A percentile compares a stretch with the other conserved stretches of the same genome.
Evolutionary conservation across 805 yeast species (phyloP).

Genomic region (Yueomyces sp.): DNA sequence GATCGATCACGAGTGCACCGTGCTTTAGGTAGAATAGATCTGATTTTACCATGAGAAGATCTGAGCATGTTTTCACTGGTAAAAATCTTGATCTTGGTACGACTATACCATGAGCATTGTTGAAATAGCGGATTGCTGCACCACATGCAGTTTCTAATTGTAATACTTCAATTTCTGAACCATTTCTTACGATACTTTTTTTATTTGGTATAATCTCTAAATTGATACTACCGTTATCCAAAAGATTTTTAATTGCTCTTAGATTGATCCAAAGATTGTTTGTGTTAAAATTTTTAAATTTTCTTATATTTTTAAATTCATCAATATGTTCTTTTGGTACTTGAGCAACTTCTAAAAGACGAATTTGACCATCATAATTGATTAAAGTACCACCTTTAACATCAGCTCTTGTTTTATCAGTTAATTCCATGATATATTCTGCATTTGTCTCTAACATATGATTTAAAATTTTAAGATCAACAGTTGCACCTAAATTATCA

Average conservation of each 20-base stretch:
- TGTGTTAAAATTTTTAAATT: conserved; percentile 94
- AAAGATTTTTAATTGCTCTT: conserved; percentile 83
- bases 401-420: conserved; percentile 97
- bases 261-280: conserved; percentile 94
- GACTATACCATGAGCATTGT: conserved; percentile 91
- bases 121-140: conserved; percentile 93
- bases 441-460: conserved; percentile 86
- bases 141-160: conserved; percentile 98
- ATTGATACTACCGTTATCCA: conserved; percentile 67
- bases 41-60: conserved; percentile 82
- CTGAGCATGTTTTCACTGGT: conserved; percentile 96
- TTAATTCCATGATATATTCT: conserved; percentile 94
- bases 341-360: conserved; percentile 82
- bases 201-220: conserved; percentile 92
- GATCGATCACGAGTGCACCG: conserved; percentile 75
- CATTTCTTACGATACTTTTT: conserved; percentile 61
- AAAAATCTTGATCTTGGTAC: conserved; percentile 95
- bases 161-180: conserved; percentile 72
- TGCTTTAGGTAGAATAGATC: conserved; percentile 83
- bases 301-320: conserved; percentile 94
- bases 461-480: conserved; percentile 74
- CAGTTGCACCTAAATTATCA: conserved; percentile 97
- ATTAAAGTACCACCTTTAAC: conserved; percentile 98
- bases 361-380: conserved; percentile 85
- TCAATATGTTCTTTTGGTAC: conserved; percentile 97